Base-by-base conservation (phyloP, 345 rosid genomes). In the Lepidium aucheri region DNA sequence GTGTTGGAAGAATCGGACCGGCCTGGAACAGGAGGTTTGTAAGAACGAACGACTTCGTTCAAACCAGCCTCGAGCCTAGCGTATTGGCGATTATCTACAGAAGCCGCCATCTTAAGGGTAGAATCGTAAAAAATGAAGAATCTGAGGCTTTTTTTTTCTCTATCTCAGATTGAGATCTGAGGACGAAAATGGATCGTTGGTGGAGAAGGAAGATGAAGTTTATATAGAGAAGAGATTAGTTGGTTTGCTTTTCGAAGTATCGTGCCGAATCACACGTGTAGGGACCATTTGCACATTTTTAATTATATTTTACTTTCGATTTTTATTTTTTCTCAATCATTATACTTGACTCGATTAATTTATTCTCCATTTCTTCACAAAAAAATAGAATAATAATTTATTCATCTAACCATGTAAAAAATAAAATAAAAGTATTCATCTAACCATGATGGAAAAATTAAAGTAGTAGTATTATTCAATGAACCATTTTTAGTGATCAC, bases 1-100 rank as follows among this genome's bases (percentile, higher is more conserved):
- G 62, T 13, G 1, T 81, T 85, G 2, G 91, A 58, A 1, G 68
- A 44, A 15, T 67, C 80, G 8, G 84, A 64, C 43, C 71, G 79
- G 65, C 68, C 49, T 0, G 79, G 77, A 60, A 63, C 57, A 7
- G 82, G 50, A 13, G 82, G 50, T 58, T 82, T 85, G 75, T 73
- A 80, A 3, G 91, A 66, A 14, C 72, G 81, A 43, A 76, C 82
- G 63, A 76, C 82, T 68, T 80, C 87, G 63, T 80, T 84, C 34
- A 82, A 17, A 61, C 75, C 20, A 6, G 85, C 40, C 38, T 84
- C 85, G 22, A 79, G 79, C 63, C 56, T 81, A 55, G 69, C 39
- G 60, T 74, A 86, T 47, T 80, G 94, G 41, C 90, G 87, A 63
- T 88, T 88, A 16, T 77, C 87, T 33, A 91, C 86, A 0, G 84